A percentile compares a stretch with the other conserved stretches of the same genome.
Conservation (phyloP, 139 green algal genomes). For the Chlorella sp. region DNA sequence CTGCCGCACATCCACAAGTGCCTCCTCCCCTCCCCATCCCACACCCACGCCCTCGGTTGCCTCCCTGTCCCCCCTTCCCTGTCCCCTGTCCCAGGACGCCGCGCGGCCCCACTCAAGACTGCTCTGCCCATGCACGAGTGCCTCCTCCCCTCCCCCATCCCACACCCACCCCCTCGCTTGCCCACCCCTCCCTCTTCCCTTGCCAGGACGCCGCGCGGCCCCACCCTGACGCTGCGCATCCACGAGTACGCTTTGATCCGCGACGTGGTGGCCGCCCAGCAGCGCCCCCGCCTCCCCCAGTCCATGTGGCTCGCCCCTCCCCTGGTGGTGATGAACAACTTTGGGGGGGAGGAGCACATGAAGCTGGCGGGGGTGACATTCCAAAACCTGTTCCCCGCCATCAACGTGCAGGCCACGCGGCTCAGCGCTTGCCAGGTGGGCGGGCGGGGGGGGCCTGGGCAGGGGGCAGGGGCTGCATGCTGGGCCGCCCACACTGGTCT, state of each 20-base stretch:
- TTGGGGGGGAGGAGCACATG: constrained; percentile 75
- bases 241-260: constrained; percentile 82
- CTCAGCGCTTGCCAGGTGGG: constrained; percentile 76
- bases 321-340: constrained; percentile 96
- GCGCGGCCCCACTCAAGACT: background rate
- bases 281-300: constrained; percentile 64
- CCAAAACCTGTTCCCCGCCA: constrained; percentile 96
- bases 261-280: constrained; percentile 80
- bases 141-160: background rate
- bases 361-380: constrained; percentile 82
- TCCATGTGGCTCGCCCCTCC: constrained; percentile 76
- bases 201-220: constrained; percentile 80
- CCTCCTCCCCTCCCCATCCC: no score
- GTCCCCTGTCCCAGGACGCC: no score
- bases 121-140: background rate
- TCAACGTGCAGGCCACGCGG: constrained; percentile 91
- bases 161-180: background rate
- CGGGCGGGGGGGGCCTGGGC: background rate
- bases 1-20: no score
- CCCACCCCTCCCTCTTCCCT: background rate
- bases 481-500: no score
- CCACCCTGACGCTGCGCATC: constrained; percentile 92
- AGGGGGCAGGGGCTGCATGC: background rate
- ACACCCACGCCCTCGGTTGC: no score
- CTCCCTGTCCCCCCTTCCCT: no score